Evolutionary conservation across 805 yeast species (phyloP), one percentile per base, ranked within the genome.

Genomic region (Saturnispora sekii): DNA sequence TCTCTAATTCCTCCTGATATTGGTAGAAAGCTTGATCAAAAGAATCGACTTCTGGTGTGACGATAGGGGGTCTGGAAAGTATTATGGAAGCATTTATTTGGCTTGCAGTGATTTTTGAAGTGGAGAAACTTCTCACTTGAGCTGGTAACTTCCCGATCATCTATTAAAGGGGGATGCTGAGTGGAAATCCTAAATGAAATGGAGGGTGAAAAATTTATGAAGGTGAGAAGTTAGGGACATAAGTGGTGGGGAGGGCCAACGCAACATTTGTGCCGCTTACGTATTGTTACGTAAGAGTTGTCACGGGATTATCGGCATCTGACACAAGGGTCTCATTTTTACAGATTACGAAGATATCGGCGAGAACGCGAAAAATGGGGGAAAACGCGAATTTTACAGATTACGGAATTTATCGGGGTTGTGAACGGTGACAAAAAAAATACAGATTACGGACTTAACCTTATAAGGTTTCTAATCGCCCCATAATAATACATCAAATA

Each of bases 1-100:
- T 80, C 70, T 88, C 89, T 45, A 93, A 71, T 61, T 85, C 95
- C 42, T 78, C 76, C 63, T 89, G 95, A 62, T 93, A 93, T 44
- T 77, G 69, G 60, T 83, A 85, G 63, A 81, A 93, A 42, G 79
- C 78, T 48, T 68, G 58, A 55, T 87, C 96, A 54, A 90, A 82
- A 46, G 70, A 75, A 9, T 81, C 70, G 44, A 80, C 66, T 48
- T 84, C 90, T 10, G 84, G 81, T 2, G 96, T 85, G 39, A 93
- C 77, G 32, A 93, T 71, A 28, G 98, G 98, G 34, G 71, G 73
- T 64, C 99, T 74, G 35, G 93, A 79, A 38, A 90, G 37, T 11
- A 43, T 11, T 28, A 43, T 16, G 11, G 41, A 29, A 10, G 45
- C 26, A 10, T 32, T 36, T 5, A 43, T 28, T n/a, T 17, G 39